phyloP scores from a whole-genome alignment of 345 rosid species.

The Hirschfeldia incana region DNA sequence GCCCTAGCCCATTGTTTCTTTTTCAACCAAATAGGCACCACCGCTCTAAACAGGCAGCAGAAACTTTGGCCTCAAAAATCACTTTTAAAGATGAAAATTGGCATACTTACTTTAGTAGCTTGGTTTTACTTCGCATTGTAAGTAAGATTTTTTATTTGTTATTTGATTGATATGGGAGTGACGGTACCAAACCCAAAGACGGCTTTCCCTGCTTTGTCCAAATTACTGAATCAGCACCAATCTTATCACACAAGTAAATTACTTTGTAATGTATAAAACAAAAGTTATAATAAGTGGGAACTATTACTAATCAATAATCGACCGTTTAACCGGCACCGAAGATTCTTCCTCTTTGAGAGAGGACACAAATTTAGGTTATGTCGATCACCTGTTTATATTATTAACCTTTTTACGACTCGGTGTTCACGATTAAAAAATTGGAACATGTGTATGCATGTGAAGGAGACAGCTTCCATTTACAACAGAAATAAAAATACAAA shows the following conservation, averaged over 20 bases:
- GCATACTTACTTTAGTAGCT: neutral
- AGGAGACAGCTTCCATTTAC: conserved; percentile 19
- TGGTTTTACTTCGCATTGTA: neutral
- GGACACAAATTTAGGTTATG: neutral
- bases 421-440: conserved; percentile 37
- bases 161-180: too few relatives aligned
- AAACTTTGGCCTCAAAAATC: neutral
- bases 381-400: neutral
- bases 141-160: too few relatives aligned
- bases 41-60: neutral
- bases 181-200: neutral
- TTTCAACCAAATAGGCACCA: neutral
- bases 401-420: conserved; percentile 8
- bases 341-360: conserved; percentile 16
- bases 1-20: neutral
- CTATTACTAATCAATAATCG: neutral
- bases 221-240: neutral
- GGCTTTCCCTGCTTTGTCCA: neutral
- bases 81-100: neutral
- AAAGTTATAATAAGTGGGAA: neutral
- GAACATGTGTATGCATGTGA: conserved; percentile 40
- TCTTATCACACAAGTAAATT: neutral
- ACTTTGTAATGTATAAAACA: neutral
- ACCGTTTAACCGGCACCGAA: neutral
- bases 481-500: conserved; percentile 29